Conservation (phyloP, 805 yeast species). For the Starmerella bombicola region DNA sequence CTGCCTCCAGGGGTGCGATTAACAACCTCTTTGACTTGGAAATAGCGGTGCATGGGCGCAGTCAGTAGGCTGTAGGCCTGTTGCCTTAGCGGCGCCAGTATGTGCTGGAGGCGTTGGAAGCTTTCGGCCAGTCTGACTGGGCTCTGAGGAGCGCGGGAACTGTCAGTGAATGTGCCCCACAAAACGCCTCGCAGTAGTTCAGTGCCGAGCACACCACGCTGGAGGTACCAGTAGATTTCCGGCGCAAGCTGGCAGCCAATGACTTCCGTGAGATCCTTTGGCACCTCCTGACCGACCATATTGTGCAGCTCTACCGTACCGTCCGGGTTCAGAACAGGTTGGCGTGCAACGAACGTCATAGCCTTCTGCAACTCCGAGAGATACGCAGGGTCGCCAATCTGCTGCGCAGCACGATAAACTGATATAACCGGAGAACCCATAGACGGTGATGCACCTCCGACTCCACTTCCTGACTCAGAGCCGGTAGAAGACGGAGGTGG, state of each 20-base stretch:
- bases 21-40: conserved; percentile 56
- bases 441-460: not conserved
- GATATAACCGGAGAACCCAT: conserved; percentile 13
- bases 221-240: conserved; percentile 69
- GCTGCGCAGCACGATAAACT: conserved; percentile 17
- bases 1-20: conserved; percentile 15
- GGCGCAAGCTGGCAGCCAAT: conserved; percentile 77
- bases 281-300: conserved; percentile 39
- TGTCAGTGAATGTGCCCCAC: conserved; percentile 43
- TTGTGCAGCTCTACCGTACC: conserved; percentile 56
- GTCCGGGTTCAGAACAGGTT: conserved; percentile 57
- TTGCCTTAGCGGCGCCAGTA: conserved; percentile 39
- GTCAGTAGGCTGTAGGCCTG: conserved; percentile 56
- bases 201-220: conserved; percentile 58
- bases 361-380: conserved; percentile 52
- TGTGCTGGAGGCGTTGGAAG: conserved; percentile 38
- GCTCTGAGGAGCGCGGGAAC: conserved; percentile 32
- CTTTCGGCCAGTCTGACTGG: conserved; percentile 7
- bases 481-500: conserved; percentile 9
- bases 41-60: conserved; percentile 66
- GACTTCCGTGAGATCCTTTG: conserved; percentile 69
- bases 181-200: conserved; percentile 55
- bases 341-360: conserved; percentile 49
- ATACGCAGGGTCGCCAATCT: conserved; percentile 25
- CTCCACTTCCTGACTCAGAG: not conserved